Conservation (phyloP, 1,284 basidiomycete genomes). For the Stygiomarasmius scandens region DNA sequence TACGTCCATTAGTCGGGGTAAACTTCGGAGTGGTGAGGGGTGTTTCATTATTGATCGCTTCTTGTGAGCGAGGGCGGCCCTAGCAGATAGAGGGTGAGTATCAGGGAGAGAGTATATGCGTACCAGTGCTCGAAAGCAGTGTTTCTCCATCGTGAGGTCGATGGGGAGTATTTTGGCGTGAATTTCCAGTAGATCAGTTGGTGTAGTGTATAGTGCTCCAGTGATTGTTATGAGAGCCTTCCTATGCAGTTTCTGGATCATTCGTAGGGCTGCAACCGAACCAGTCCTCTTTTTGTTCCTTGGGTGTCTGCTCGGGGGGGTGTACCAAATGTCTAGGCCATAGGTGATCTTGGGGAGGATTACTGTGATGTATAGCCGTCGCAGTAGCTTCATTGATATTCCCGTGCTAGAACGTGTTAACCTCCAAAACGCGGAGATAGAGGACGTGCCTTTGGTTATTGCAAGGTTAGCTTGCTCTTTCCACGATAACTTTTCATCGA, state of each 20-base stretch:
- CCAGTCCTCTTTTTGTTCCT: constrained; percentile 2
- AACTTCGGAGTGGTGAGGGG: constrained; percentile 15
- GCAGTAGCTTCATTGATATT: constrained; percentile 13
- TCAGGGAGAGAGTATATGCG: constrained; percentile 23
- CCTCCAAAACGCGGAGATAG: constrained; percentile 22
- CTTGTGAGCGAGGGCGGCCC: not conserved
- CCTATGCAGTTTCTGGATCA: constrained; percentile 20
- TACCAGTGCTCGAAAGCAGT: constrained; percentile 16
- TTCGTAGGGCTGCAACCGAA: constrained; percentile 3
- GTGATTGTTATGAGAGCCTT: constrained; percentile 22
- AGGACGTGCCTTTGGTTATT: constrained; percentile 30
- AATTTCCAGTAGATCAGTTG: constrained; percentile 25
- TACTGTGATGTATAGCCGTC: constrained; percentile 29
- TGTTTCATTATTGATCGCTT: not conserved
- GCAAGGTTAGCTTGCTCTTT: constrained; percentile 31
- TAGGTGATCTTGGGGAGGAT: constrained; percentile 40
- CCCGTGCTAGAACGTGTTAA: constrained; percentile 22
- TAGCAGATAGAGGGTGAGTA: constrained; percentile 17
- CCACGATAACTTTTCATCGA: constrained; percentile 39
- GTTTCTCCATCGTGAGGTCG: constrained; percentile 19
- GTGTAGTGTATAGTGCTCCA: constrained; percentile 26
- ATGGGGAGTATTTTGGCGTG: constrained; percentile 26
- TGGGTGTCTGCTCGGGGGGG: constrained; percentile 17
- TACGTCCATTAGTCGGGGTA: constrained; percentile 5
- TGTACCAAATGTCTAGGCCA: constrained; percentile 37